Conservation (phyloP, 768 basidiomycete species). For the Dacryopinax spathularia region DNA sequence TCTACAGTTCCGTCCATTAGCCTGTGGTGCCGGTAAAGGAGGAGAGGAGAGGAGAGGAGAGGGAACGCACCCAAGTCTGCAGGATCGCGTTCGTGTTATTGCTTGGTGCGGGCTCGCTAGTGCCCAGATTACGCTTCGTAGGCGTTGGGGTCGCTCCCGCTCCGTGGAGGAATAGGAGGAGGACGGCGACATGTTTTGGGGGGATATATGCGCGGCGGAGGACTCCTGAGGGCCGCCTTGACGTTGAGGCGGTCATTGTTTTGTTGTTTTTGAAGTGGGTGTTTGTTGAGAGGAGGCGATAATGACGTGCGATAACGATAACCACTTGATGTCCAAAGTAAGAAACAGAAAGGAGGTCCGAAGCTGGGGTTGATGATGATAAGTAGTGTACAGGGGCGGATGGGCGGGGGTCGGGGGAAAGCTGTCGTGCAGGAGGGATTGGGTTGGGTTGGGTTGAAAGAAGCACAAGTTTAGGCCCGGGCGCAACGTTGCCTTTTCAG, state of each 20-base stretch:
- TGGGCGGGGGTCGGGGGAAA: too few relatives aligned
- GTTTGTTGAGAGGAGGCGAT: too few relatives aligned
- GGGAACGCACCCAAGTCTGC: not conserved
- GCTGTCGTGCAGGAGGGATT: too few relatives aligned
- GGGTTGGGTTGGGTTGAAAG: too few relatives aligned
- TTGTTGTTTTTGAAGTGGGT: not conserved
- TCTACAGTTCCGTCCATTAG: too few relatives aligned
- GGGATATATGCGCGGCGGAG: not conserved
- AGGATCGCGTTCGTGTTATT: not conserved
- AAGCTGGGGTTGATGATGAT: too few relatives aligned
- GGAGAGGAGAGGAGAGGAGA: not conserved
- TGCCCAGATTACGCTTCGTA: not conserved
- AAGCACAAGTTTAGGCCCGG: too few relatives aligned
- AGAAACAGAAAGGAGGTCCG: too few relatives aligned
- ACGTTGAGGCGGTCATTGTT: not conserved
- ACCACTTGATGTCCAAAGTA: too few relatives aligned
- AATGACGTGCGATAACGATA: too few relatives aligned
- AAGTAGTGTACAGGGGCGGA: too few relatives aligned
- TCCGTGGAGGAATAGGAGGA: not conserved
- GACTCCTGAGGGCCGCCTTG: not conserved
- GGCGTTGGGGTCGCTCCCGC: not conserved
- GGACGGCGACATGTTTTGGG: not conserved
- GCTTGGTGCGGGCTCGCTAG: not conserved
- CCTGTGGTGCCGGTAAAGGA: not conserved
- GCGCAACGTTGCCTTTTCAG: too few relatives aligned